Conservation (phyloP, 805 yeast species). For the Candida sphagnicola region DNA sequence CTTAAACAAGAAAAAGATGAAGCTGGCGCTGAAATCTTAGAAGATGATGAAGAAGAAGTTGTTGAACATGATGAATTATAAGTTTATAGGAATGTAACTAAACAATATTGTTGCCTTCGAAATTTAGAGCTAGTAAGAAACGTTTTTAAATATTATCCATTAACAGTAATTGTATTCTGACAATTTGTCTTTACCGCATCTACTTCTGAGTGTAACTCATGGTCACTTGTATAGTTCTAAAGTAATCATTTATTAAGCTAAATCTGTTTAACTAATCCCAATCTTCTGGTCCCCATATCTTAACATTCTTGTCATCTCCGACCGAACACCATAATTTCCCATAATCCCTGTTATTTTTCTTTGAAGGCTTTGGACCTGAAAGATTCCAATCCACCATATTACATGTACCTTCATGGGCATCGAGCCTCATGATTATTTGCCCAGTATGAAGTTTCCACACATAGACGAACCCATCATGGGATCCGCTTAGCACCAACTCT, state of each 20-base stretch:
- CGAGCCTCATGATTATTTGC: conserved; percentile 54
- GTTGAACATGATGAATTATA: conserved; percentile 39
- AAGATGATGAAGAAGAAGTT: conserved; percentile 14
- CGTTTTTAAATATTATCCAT: no score
- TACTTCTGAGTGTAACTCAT: no score
- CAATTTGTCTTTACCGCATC: no score
- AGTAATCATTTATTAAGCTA: no score
- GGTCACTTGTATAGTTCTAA: no score
- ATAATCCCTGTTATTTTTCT: conserved; percentile 23
- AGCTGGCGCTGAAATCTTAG: conserved; percentile 4
- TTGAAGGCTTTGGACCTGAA: conserved; percentile 10
- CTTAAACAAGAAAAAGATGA: conserved; percentile 15
- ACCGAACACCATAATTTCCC: conserved; percentile 71
- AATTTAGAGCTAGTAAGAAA: no score
- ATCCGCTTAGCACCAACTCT: conserved; percentile 71
- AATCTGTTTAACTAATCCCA: not conserved
- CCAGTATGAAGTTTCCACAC: conserved; percentile 77
- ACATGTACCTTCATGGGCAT: conserved; percentile 64
- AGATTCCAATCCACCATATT: conserved; percentile 77
- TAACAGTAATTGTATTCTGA: no score
- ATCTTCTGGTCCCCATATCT: conserved; percentile 53
- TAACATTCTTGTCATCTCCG: conserved; percentile 74
- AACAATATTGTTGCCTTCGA: no score
- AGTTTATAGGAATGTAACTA: conserved; percentile 5
- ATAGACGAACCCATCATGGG: conserved; percentile 75